These are phyloP conservation scores for Papilionanthe hybrid DNA, from an alignment of 116 monocot species.

Conservation along the genomic window DNA sequence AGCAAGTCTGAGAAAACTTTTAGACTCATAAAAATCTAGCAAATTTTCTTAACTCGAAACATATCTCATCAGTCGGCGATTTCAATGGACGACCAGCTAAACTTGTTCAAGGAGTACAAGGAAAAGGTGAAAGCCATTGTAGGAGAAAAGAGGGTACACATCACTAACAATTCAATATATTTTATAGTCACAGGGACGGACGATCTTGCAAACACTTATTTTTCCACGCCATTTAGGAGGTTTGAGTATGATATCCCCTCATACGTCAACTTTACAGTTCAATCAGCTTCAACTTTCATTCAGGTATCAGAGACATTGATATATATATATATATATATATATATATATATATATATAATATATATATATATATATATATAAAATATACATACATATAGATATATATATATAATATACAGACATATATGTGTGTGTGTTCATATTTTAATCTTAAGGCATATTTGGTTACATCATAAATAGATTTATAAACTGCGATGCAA, in stretches of 20 bases:
- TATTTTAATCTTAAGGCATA: no score
- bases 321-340: background rate
- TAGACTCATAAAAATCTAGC: no score
- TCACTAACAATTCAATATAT: no score
- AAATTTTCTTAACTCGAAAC: no score
- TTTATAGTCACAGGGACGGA: slow-evolving; percentile 28
- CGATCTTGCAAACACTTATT: background rate
- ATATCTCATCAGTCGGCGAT: slow-evolving; percentile 15
- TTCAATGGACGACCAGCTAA: slow-evolving; percentile 50
- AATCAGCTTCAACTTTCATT: slow-evolving; percentile 28
- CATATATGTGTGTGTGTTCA: background rate
- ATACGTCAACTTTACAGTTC: slow-evolving; percentile 12
- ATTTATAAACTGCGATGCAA: no score
- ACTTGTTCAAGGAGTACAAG: slow-evolving; percentile 71
- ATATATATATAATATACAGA: background rate
- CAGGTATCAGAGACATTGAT: background rate
- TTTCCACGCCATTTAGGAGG: no score
- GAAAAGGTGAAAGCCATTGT: slow-evolving; percentile 37
- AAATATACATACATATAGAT: no score
- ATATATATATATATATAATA: no score
- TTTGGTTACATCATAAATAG: no score
- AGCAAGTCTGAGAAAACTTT: background rate
- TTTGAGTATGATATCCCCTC: slow-evolving; percentile 7
- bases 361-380: no score
- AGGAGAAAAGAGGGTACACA: no score